Evolutionary conservation across 257 asterid genomes (phyloP), one percentile per base, ranked within the genome.

Genomic region (Plantago elongata): DNA sequence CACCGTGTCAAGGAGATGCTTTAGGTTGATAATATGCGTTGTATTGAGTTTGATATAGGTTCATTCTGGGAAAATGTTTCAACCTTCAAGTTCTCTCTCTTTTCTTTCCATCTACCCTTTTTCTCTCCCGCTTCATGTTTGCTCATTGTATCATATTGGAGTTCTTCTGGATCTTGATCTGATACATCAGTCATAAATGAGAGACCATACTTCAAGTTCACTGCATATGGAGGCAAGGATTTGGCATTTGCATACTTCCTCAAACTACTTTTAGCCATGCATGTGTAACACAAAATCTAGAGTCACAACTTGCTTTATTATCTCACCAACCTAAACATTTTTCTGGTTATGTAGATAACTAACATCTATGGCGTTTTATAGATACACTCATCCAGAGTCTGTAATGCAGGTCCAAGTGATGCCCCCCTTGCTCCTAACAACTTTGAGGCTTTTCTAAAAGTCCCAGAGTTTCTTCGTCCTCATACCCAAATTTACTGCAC

Each of bases 401-500:
- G 57, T 70, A 58, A 62, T 69, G 68, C 92, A 93, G 99, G 97
- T 72, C 99, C 97, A 63, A 85, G 81, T 77, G 97, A 93, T 76
- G 86, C 95, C 45, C 97, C 95, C 59, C 82, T 93, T 77, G 97
- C 99, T 70, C 66, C 97, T 56, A 85, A 82, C 75, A 89, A 87
- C 76, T 89, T 93, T 74, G 96, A 93, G 74, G 88, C 99, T 61
- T 89, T 93, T 76, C 86, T 93, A 64, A 93, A 89, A 80, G 97
- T 87, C 61, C 99, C 99, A 0, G 94, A 80, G 74, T 92, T 83
- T 78, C 87, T 93, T 63, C 90, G 97, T 30, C 97, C 97, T 14
- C 97, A 81, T 78, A 87, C 84, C 61, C 99, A 93, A 76, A 89
- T 93, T 69, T 93, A 80, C 74, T 89, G 99, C 84, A 93, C 99